Conservation (phyloP, 768 basidiomycete species). For the Macrolepiota dolichaula region DNA sequence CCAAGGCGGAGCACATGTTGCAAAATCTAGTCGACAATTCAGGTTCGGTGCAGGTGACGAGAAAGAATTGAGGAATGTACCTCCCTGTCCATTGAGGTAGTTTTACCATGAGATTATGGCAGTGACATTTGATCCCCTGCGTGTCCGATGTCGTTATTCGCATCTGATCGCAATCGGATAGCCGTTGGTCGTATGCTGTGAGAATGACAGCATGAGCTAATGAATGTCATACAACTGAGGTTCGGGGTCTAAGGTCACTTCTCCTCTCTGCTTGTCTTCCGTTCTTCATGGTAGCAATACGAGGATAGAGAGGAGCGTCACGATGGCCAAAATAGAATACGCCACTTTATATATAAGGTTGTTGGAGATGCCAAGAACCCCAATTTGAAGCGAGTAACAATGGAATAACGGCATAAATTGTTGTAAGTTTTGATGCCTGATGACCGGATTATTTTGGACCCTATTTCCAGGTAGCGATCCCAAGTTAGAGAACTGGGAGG, state of each 20-base stretch:
- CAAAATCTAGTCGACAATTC: not conserved
- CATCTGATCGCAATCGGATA: not conserved
- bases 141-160: not conserved
- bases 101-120: not conserved
- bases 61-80: not conserved
- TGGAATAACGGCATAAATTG: not conserved
- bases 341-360: not conserved
- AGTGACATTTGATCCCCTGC: not conserved
- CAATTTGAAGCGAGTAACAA: constrained; percentile 1
- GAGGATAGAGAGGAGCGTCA: constrained; percentile 4
- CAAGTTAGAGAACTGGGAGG: not conserved
- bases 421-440: not conserved
- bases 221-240: not conserved
- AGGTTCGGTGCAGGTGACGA: not conserved
- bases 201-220: not conserved
- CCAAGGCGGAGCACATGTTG: not conserved
- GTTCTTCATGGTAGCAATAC: not conserved
- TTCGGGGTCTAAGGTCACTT: not conserved
- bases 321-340: not conserved
- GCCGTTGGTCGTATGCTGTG: not conserved
- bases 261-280: constrained; percentile 2
- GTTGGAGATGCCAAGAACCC: not conserved
- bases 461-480: not conserved
- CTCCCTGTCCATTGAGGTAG: not conserved
- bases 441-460: not conserved